Conservation (phyloP, 352 stramenopile species). For the Globisporangium nunn region DNA sequence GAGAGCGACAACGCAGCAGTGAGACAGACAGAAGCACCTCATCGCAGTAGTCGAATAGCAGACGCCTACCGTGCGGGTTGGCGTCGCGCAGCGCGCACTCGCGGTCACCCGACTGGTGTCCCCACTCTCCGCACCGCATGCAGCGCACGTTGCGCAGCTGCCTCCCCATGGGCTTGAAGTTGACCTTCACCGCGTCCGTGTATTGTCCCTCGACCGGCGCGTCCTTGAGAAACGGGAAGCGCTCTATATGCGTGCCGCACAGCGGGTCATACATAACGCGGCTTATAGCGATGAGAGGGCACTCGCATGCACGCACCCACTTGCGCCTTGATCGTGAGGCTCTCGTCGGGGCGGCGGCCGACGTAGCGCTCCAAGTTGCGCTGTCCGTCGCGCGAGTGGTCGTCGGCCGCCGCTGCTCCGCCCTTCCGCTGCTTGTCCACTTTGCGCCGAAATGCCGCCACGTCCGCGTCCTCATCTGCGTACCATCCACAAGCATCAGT, state of each 20-base stretch:
- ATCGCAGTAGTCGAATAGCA: neutral
- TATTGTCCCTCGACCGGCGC: conserved; percentile 83
- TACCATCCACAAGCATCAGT: neutral
- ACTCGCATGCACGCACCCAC: conserved; percentile 22
- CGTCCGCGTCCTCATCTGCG: conserved; percentile 19
- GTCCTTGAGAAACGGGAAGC: conserved; percentile 87
- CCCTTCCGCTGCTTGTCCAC: conserved; percentile 26
- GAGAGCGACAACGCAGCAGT: neutral
- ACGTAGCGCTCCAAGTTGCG: conserved; percentile 72
- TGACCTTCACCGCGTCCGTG: conserved; percentile 73
- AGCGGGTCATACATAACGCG: no score
- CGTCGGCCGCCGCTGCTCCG: neutral
- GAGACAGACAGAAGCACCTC: neutral
- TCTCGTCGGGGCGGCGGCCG: conserved; percentile 52
- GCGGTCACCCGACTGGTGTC: conserved; percentile 76
- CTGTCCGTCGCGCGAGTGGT: conserved; percentile 19
- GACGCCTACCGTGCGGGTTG: conserved; percentile 54
- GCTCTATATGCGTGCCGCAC: conserved; percentile 23
- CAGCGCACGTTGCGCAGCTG: conserved; percentile 80
- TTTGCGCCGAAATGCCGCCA: conserved; percentile 60
- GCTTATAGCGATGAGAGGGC: no score
- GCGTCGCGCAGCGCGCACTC: conserved; percentile 69
- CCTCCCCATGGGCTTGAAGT: conserved; percentile 84
- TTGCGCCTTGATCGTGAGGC: conserved; percentile 76
- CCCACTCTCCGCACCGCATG: conserved; percentile 77